A percentile compares a stretch with the other conserved stretches of the same genome.
Conservation (phyloP, 2,329 filamentous ascomycete species). For the Phaeophleospora eucalypticola region DNA sequence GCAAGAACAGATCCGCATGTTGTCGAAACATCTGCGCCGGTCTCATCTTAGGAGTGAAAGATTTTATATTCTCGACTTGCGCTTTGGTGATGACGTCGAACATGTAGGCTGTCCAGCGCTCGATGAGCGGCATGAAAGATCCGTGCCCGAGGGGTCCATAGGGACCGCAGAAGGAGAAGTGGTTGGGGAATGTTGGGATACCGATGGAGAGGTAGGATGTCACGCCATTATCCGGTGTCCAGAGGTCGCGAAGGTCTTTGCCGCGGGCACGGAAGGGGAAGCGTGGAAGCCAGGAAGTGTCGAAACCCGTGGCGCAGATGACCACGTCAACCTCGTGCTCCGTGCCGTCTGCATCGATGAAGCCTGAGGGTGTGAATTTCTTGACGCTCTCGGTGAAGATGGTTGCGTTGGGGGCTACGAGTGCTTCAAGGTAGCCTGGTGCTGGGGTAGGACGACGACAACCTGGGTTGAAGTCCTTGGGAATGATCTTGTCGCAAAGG, state of each 20-base stretch:
- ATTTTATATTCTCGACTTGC: conserved; percentile 42
- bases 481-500: conserved; percentile 44
- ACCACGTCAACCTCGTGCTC: conserved; percentile 34
- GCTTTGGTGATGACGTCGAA: conserved; percentile 38
- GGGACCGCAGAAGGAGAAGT: conserved; percentile 42
- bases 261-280: conserved; percentile 30
- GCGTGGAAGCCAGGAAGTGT: conserved; percentile 34
- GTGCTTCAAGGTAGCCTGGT: conserved; percentile 41
- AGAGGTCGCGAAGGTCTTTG: conserved; percentile 35
- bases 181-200: conserved; percentile 43
- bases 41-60: conserved; percentile 34
- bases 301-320: conserved; percentile 38
- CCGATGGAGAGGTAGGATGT: conserved; percentile 40
- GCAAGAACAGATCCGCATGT: conserved; percentile 40
- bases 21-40: conserved; percentile 34
- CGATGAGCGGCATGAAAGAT: conserved; percentile 40
- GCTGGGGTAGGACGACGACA: conserved; percentile 42
- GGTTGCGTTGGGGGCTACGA: conserved; percentile 32
- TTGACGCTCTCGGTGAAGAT: conserved; percentile 34
- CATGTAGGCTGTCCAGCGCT: conserved; percentile 39
- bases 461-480: conserved; percentile 42
- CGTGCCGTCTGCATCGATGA: conserved; percentile 30
- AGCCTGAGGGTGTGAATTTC: conserved; percentile 29
- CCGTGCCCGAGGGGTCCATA: conserved; percentile 41
- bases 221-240: conserved; percentile 34